Base-by-base conservation (phyloP, 495 filamentous ascomycete genomes). In the Geopyxis carbonaria region DNA sequence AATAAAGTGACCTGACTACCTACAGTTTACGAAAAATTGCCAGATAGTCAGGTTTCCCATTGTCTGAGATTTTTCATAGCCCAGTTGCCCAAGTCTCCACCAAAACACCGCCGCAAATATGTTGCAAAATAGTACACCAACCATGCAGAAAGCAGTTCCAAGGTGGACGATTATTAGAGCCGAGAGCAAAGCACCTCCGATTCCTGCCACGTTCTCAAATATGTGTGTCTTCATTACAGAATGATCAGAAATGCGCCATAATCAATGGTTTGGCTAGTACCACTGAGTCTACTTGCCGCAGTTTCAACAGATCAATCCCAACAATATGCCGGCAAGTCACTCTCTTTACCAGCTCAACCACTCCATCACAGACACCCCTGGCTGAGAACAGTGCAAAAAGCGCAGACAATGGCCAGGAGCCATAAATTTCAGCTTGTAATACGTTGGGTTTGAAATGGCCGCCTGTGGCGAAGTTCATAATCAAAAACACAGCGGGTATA, bases 261-360 rank as follows among this genome's bases (percentile, higher is more conserved):
- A 1, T 2, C 7, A n/a, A 21, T 4, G 2, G 7, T 16, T 5
- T 19, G 10, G 8, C n/a, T 2, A 3, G 10, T 3, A 57, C 63
- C 19, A 61, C 36, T n/a, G 59, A 59, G 45, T 67, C 64, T 48
- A 65, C 51, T 23, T 53, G 56, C 13, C 60, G 47, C 15, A 66
- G 46, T 39, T 64, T 66, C 11, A 55, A 49, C 25, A 66, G 43
- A 40, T 65, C 42, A n/a, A 61, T 62, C 13, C 62, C 64, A 5
- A 63, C 62, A 29, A 67, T 61, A 19, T 64, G 61, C 4, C 62
- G 48, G 2, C 62, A 61, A 11, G 65, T 65, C 11, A 65, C 57
- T 11, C 61, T 44, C 10, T 61, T 59, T 19, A 67, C 60, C 28
- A 64, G 48, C 44, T 67, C 64, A 8, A 67, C 59, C 63, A 67